These are phyloP conservation scores for Clohesyomyces aquaticus DNA, from an alignment of 495 filamentous ascomycete species.

Conservation along the genomic window DNA sequence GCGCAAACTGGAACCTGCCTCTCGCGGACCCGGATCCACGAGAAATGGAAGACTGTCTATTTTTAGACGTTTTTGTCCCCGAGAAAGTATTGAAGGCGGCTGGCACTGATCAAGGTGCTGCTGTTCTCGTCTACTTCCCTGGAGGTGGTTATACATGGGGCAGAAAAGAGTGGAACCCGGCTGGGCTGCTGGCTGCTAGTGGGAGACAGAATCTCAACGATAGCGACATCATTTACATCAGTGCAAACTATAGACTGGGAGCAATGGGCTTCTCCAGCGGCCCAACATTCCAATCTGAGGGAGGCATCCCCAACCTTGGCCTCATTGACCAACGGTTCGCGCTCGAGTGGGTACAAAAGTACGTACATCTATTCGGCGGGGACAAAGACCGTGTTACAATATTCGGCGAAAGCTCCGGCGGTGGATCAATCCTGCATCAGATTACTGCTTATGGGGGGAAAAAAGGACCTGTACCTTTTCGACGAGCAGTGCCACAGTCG, in stretches of 20 bases:
- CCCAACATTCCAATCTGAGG: conserved; percentile 20
- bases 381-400: conserved; percentile 65
- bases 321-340: conserved; percentile 60
- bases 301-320: conserved; percentile 32
- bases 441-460: conserved; percentile 52
- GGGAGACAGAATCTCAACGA: conserved; percentile 26
- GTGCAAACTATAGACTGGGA: conserved; percentile 39
- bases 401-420: conserved; percentile 70
- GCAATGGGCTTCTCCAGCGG: conserved; percentile 35
- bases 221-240: conserved; percentile 35
- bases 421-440: conserved; percentile 64
- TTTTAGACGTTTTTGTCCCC: conserved; percentile 41
- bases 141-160: conserved; percentile 36
- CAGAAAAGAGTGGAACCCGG: conserved; percentile 29
- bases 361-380: conserved; percentile 73
- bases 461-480: conserved; percentile 45
- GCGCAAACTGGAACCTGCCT: conserved; percentile 2
- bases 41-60: conserved; percentile 38
- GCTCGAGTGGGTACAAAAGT: conserved; percentile 70
- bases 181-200: conserved; percentile 25
- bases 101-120: conserved; percentile 18
- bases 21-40: conserved; percentile 13
- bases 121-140: conserved; percentile 41
- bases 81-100: conserved; percentile 18
- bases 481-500: conserved; percentile 52